Conservation (phyloP, 2,329 filamentous ascomycete species). For the Colletotrichum melonis region DNA sequence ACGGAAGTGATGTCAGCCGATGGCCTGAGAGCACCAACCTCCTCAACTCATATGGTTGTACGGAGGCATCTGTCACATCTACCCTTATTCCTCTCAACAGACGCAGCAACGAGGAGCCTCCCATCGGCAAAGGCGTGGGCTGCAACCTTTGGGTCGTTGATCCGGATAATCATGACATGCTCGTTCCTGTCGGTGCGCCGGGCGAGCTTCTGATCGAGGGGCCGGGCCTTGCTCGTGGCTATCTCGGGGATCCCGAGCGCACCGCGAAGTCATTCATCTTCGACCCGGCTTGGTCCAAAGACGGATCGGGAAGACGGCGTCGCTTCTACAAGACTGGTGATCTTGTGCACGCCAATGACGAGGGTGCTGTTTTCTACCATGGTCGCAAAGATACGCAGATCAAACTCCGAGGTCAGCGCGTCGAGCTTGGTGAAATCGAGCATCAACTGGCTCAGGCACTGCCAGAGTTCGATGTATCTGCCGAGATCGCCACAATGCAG, state of each 20-base stretch:
- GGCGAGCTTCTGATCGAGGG: constrained; percentile 5
- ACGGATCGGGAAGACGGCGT: constrained; percentile 21
- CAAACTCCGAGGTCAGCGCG: constrained; percentile 24
- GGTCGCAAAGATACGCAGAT: constrained; percentile 41
- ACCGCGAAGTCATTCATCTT: neutral
- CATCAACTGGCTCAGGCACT: neutral
- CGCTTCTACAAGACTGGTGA: constrained; percentile 57
- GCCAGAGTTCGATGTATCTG: constrained; percentile 16
- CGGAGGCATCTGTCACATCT: constrained; percentile 56
- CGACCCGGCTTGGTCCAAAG: neutral
- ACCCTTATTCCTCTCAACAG: constrained; percentile 43
- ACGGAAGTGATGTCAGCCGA: constrained; percentile 35
- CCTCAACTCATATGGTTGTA: constrained; percentile 40
- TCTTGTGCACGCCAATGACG: constrained; percentile 41
- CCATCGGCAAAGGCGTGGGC: neutral
- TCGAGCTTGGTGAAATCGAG: constrained; percentile 17
- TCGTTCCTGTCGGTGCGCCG: neutral
- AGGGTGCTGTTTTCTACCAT: constrained; percentile 34
- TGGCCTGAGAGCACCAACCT: constrained; percentile 28
- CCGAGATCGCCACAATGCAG: neutral
- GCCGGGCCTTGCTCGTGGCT: neutral
- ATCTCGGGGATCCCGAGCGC: neutral
- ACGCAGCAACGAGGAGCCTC: neutral
- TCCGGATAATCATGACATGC: neutral
- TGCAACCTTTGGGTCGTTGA: neutral